These are phyloP conservation scores for Raphidocelis subcapitata DNA, from an alignment of 139 green algal genomes.

Conservation along the genomic window DNA sequence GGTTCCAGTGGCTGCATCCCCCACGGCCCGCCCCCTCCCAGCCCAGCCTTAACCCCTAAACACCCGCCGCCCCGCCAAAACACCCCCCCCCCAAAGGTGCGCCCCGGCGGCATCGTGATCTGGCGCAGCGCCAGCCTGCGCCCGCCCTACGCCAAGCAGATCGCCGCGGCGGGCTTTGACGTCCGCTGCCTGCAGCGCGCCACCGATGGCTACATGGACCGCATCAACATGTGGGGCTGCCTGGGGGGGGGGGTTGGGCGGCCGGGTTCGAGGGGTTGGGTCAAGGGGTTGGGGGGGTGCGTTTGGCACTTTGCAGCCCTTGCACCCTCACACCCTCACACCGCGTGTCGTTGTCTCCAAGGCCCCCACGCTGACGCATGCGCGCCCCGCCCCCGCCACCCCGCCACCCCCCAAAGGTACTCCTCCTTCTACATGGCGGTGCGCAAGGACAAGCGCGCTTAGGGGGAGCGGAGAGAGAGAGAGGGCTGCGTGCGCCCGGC, in stretches of 20 bases:
- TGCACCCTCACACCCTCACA: neutral
- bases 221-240: slow-evolving; percentile 15
- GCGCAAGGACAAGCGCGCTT: slow-evolving; percentile 40
- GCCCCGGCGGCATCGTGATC: slow-evolving; percentile 90
- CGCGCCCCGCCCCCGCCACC: neutral
- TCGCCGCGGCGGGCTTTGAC: slow-evolving; percentile 87
- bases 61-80: too few relatives aligned
- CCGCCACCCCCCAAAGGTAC: slow-evolving; percentile 90
- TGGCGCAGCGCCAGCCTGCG: slow-evolving; percentile 85
- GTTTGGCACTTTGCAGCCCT: neutral
- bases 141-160: slow-evolving; percentile 79
- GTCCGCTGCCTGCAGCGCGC: slow-evolving; percentile 77
- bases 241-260: neutral
- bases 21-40: too few relatives aligned
- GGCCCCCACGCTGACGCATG: too few relatives aligned
- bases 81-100: slow-evolving; percentile 35
- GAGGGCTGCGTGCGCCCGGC: too few relatives aligned
- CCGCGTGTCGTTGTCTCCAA: too few relatives aligned
- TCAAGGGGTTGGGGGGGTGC: neutral
- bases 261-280: neutral
- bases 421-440: slow-evolving; percentile 74
- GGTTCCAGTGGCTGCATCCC: too few relatives aligned
- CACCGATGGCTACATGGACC: slow-evolving; percentile 88
- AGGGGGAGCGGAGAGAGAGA: too few relatives aligned
- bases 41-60: too few relatives aligned